Evolutionary conservation across 1,284 basidiomycete genomes (phyloP).

Genomic region (Marasmius oreades): DNA sequence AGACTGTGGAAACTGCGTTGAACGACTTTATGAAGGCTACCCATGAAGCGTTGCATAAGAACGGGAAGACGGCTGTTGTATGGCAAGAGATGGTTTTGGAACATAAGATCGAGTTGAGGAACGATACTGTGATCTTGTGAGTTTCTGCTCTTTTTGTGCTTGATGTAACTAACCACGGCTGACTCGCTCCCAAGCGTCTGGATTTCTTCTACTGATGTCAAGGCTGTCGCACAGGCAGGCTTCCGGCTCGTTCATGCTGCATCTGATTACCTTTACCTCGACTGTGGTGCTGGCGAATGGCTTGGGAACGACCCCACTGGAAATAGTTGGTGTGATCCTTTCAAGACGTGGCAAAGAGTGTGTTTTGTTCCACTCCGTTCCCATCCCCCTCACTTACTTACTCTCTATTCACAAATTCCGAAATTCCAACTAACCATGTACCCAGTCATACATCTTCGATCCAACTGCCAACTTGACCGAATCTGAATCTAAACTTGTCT

Average conservation of each 20-base stretch:
- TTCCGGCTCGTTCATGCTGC: constrained; percentile 65
- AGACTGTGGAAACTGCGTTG: constrained; percentile 63
- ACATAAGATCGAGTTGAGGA: constrained; percentile 57
- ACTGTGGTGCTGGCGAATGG: constrained; percentile 84
- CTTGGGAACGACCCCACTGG: constrained; percentile 52
- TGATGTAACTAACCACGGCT: background rate
- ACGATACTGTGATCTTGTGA: constrained; percentile 70
- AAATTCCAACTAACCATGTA: background rate
- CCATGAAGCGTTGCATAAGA: constrained; percentile 30
- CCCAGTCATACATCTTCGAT: constrained; percentile 69
- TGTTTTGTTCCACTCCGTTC: constrained; percentile 7
- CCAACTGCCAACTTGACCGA: constrained; percentile 56
- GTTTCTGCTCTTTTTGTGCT: constrained; percentile 15
- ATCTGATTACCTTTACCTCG: constrained; percentile 77
- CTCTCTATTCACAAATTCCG: too few relatives aligned
- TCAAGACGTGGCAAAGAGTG: constrained; percentile 75
- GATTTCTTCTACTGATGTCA: constrained; percentile 63
- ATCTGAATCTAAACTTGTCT: constrained; percentile 48
- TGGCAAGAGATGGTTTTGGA: constrained; percentile 68
- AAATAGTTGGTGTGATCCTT: constrained; percentile 65
- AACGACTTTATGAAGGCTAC: constrained; percentile 26
- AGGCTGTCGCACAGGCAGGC: constrained; percentile 54
- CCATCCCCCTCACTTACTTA: too few relatives aligned
- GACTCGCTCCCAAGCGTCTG: constrained; percentile 53
- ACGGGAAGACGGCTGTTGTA: constrained; percentile 42